Percentiles rank a stretch among this genome's conserved stretches.
Evolutionary conservation across 306 rosid species (phyloP).

Genomic region (Vicia villosa): DNA sequence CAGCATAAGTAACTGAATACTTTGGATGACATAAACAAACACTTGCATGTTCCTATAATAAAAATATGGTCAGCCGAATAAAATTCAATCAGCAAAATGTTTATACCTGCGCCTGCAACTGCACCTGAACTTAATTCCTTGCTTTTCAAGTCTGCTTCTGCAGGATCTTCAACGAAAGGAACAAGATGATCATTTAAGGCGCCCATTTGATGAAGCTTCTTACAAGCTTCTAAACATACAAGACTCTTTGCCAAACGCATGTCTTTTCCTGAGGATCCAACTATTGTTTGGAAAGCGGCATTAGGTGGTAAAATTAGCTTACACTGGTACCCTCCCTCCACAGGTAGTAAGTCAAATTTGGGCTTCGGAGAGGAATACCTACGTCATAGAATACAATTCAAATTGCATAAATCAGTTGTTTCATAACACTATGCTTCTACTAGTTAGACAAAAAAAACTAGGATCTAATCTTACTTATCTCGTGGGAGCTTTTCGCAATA

Average conservation of each 20-base stretch:
- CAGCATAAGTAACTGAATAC: conserved; percentile 24
- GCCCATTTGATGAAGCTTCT: conserved; percentile 80
- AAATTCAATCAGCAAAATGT: conserved; percentile 23
- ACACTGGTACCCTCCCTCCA: conserved; percentile 59
- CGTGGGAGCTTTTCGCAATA: conserved; percentile 75
- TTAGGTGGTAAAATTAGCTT: conserved; percentile 69
- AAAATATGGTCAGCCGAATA: neutral
- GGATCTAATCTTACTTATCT: conserved; percentile 59
- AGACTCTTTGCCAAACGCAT: conserved; percentile 66
- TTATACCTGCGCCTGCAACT: conserved; percentile 79
- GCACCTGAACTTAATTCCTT: conserved; percentile 61
- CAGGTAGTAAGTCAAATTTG: conserved; percentile 42
- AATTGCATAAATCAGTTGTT: conserved; percentile 17
- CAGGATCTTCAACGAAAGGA: conserved; percentile 52
- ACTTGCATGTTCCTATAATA: neutral
- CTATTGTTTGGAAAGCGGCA: conserved; percentile 70
- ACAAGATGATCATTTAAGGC: conserved; percentile 82
- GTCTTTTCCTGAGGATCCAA: conserved; percentile 65
- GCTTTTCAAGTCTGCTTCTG: conserved; percentile 46
- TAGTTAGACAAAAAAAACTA: conserved; percentile 4
- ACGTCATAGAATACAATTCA: conserved; percentile 36
- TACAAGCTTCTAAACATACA: conserved; percentile 92
- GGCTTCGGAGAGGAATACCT: conserved; percentile 72
- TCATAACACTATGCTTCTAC: conserved; percentile 23
- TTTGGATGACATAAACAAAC: conserved; percentile 12